Base-by-base conservation (phyloP, 495 filamentous ascomycete species). In the Podospora appendiculata region DNA sequence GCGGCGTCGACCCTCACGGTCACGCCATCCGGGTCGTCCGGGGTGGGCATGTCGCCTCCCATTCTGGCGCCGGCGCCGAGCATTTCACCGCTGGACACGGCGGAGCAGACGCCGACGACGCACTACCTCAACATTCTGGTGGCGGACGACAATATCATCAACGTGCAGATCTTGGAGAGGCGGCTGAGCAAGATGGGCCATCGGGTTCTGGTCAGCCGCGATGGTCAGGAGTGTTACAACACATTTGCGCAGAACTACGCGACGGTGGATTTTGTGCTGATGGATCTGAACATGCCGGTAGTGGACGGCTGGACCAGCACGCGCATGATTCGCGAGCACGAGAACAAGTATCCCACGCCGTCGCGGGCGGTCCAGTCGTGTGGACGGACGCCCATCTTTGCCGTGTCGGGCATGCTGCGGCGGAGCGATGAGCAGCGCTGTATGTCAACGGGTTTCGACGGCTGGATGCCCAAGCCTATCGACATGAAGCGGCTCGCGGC, bases 91-190 rank as follows among this genome's bases (percentile, higher is more conserved):
- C 48, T 48, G 49, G 52, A 53, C 0, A 38, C 32, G 8, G 47
- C 19, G 8, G 19, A 25, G 6, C 41, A 40, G 16, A 57, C 51
- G 3, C 54, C 57, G 35, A 39, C 45, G 3, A 56, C 62, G n/a
- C 53, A 70, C 9, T 62, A 75, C 12, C 73, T 89, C 47, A 74
- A 71, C 8, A 78, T 91, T 4, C 70, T 92, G 10, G 82, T 93
- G 6, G 89, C 88, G 2, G 89, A 94, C 64, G 89, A 94, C 61
- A 88, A 94, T 58, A 85, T 85, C 0, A 76, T 92, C 53, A 94
- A 94, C 51, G 85, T 83, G 55, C 85, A 79, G 53, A 91, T 93
- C 56, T 69, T 93, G 6, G 73, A 83, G 55, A 90, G 90, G 58
- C 71, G 89, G 6, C 66, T 94, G 1, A 80, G 82, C 39, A 90